These are phyloP conservation scores for Nemania sp. DNA, from an alignment of 2,329 filamentous ascomycete genomes.

Conservation along the genomic window DNA sequence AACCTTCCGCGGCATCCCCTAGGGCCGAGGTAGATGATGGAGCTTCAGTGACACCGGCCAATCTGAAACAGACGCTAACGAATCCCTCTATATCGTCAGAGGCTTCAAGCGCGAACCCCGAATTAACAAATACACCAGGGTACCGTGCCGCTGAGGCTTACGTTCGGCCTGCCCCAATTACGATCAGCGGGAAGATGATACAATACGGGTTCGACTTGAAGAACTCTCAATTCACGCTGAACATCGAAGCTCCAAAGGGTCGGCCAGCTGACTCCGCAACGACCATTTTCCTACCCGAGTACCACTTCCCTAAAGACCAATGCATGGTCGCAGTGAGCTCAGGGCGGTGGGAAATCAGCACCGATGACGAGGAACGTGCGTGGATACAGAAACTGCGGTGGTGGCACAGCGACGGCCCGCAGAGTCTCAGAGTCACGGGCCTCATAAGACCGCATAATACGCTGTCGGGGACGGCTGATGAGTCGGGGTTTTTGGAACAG, in stretches of 20 bases:
- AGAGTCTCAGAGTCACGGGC: constrained; percentile 76
- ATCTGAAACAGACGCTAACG: constrained; percentile 73
- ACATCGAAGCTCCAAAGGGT: constrained; percentile 62
- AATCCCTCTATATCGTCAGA: constrained; percentile 67
- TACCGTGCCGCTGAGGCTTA: constrained; percentile 92
- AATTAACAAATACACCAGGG: constrained; percentile 67
- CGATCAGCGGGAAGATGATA: constrained; percentile 70
- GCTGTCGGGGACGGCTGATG: constrained; percentile 64
- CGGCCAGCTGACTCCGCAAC: constrained; percentile 71
- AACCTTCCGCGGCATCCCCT: constrained; percentile 41
- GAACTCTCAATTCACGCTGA: constrained; percentile 75
- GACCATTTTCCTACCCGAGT: constrained; percentile 83
- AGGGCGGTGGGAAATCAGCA: constrained; percentile 86
- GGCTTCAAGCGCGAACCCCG: constrained; percentile 54
- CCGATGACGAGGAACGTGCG: constrained; percentile 69
- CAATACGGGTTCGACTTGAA: constrained; percentile 81
- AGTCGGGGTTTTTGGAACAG: constrained; percentile 78
- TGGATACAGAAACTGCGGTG: constrained; percentile 78
- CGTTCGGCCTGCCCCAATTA: constrained; percentile 79
- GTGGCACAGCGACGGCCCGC: constrained; percentile 90
- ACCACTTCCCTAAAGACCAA: constrained; percentile 80
- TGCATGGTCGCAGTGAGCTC: constrained; percentile 75
- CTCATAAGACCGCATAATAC: constrained; percentile 66
- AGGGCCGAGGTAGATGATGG: constrained; percentile 54
- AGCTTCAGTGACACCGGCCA: constrained; percentile 69